Evolutionary conservation across 1,139 yeast genomes (phyloP).

Genomic region (Saccharomyces uvarum): DNA sequence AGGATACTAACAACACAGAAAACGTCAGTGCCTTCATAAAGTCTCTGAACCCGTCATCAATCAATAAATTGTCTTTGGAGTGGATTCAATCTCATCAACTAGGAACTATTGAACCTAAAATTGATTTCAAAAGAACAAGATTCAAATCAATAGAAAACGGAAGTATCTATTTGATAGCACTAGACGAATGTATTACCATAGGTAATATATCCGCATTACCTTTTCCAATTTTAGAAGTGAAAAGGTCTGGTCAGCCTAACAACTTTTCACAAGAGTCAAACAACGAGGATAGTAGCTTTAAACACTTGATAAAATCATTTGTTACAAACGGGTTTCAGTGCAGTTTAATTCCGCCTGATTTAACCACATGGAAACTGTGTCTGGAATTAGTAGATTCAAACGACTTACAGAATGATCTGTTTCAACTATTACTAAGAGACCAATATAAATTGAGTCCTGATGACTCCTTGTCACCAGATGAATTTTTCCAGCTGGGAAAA

Average conservation of each 20-base stretch:
- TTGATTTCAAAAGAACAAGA: slow-evolving; percentile 44
- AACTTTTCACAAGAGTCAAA: not conserved
- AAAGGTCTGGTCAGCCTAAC: not conserved
- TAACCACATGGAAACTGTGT: slow-evolving; percentile 27
- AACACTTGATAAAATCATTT: slow-evolving; percentile 2
- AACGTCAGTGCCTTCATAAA: slow-evolving; percentile 13
- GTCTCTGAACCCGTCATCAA: slow-evolving; percentile 16
- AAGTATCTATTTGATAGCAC: slow-evolving; percentile 15
- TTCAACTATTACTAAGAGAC: slow-evolving; percentile 30
- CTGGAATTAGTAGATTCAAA: slow-evolving; percentile 32
- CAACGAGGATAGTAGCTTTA: not conserved
- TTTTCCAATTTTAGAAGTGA: slow-evolving; percentile 25
- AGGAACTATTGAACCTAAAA: slow-evolving; percentile 36
- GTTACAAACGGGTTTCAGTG: slow-evolving; percentile 24
- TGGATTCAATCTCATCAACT: slow-evolving; percentile 44
- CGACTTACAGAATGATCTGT: slow-evolving; percentile 25
- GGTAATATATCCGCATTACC: slow-evolving; percentile 25
- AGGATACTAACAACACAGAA: slow-evolving; percentile 24
- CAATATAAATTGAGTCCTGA: slow-evolving; percentile 12
- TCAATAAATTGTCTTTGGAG: slow-evolving; percentile 47
- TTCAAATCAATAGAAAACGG: slow-evolving; percentile 31
- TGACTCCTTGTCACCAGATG: slow-evolving; percentile 13
- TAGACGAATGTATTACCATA: slow-evolving; percentile 23
- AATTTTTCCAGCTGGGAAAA: slow-evolving; percentile 21
- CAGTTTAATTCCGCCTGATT: slow-evolving; percentile 30